Evolutionary conservation across 164 flowering plant genomes (phyloP).

Genomic region (Warburgia ugandensis): DNA sequence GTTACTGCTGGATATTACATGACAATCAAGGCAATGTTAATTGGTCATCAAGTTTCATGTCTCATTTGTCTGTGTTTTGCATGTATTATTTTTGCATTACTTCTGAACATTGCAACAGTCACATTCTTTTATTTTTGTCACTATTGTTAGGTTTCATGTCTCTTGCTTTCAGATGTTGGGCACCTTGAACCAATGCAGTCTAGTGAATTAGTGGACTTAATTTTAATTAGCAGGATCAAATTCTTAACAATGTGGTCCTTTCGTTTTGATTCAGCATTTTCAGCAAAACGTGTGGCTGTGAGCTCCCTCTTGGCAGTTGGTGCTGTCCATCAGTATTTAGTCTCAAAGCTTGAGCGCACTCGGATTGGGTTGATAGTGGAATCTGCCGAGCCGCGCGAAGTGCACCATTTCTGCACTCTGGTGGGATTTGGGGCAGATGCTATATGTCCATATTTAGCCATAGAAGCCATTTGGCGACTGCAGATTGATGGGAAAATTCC

Average conservation of each 20-base stretch:
- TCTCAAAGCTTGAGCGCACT: slow-evolving; percentile 85
- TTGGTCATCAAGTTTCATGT: no score
- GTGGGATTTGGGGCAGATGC: slow-evolving; percentile 99
- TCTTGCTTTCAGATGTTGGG: no score
- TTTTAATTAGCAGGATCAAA: slow-evolving; percentile 1
- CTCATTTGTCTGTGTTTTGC: no score
- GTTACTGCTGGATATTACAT: no score
- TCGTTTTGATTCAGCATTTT: slow-evolving; percentile 56
- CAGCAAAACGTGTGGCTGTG: slow-evolving; percentile 82
- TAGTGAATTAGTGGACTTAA: no score
- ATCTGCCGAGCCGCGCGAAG: slow-evolving; percentile 99
- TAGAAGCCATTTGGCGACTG: slow-evolving; percentile 90
- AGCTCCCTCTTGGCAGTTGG: slow-evolving; percentile 98
- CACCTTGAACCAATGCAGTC: no score
- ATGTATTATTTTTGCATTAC: no score
- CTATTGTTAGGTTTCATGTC: no score
- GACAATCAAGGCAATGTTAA: no score
- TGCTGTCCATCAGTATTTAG: slow-evolving; percentile 94
- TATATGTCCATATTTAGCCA: slow-evolving; percentile 89
- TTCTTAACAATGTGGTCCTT: background rate
- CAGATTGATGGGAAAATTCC: slow-evolving; percentile 97
- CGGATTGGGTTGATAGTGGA: slow-evolving; percentile 77
- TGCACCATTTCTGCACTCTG: slow-evolving; percentile 98
- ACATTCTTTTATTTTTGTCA: no score
- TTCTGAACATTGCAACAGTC: no score